Percentiles rank a stretch among this genome's conserved stretches.
These are phyloP conservation scores for Lepidium africanum DNA, from an alignment of 345 rosid species.

Conservation along the genomic window DNA sequence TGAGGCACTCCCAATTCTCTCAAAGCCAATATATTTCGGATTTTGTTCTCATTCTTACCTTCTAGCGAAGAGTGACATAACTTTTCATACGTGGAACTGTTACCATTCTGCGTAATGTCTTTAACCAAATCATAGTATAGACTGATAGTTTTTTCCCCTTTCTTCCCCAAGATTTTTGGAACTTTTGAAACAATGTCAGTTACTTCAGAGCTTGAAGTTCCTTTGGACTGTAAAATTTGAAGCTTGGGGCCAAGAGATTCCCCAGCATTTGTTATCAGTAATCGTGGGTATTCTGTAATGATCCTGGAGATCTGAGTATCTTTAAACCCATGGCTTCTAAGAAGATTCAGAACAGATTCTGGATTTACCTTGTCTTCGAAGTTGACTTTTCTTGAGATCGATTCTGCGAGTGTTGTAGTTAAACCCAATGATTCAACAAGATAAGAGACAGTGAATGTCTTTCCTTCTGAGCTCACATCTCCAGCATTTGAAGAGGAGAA, in stretches of 20 bases:
- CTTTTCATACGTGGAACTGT: neutral
- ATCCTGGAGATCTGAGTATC: constrained; percentile 20
- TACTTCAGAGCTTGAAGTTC: constrained; percentile 16
- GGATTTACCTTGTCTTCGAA: constrained; percentile 11
- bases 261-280: constrained; percentile 17
- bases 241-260: constrained; percentile 29
- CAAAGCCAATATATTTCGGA: constrained; percentile 8
- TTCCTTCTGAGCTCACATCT: neutral
- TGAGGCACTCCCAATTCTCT: constrained; percentile 26
- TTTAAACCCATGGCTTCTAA: constrained; percentile 26
- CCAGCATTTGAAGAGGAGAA: neutral
- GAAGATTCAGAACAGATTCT: constrained; percentile 14
- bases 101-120: neutral
- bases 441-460: constrained; percentile 14
- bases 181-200: neutral
- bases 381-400: constrained; percentile 5
- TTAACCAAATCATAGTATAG: constrained; percentile 12
- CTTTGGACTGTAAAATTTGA: constrained; percentile 13
- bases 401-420: constrained; percentile 4
- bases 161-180: constrained; percentile 11
- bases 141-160: neutral
- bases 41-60: neutral
- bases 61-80: neutral
- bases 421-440: constrained; percentile 26
- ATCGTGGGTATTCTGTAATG: neutral